Conservation (phyloP, 108 stramenopile genomes). For the Pseudonitzschia multiseries region DNA sequence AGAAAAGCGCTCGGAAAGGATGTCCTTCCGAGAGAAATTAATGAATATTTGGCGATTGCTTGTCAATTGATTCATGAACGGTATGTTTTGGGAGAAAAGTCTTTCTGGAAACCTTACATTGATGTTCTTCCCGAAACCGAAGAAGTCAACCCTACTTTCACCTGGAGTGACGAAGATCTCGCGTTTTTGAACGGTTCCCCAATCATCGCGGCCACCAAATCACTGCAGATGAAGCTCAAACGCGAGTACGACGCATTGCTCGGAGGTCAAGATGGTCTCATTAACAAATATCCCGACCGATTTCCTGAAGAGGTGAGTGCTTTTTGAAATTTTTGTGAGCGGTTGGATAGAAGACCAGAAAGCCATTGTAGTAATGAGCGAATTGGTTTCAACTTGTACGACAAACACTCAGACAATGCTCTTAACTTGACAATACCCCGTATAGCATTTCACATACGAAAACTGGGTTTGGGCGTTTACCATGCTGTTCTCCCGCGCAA, state of each 20-base stretch:
- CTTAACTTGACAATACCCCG: not conserved
- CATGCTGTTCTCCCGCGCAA: constrained; percentile 90
- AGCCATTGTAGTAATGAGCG: too few species aligned
- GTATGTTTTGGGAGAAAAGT: constrained; percentile 67
- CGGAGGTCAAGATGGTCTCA: constrained; percentile 67
- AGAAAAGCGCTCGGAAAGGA: constrained; percentile 75
- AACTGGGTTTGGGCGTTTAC: constrained; percentile 96
- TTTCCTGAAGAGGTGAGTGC: constrained; percentile 64
- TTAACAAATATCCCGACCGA: constrained; percentile 63
- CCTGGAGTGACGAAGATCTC: constrained; percentile 93
- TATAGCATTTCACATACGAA: constrained; percentile 77
- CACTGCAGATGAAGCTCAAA: constrained; percentile 85
- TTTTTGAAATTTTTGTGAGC: not conserved
- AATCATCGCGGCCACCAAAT: constrained; percentile 82
- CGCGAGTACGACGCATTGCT: constrained; percentile 81
- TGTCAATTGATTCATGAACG: constrained; percentile 90
- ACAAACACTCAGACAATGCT: not conserved
- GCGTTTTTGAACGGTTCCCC: constrained; percentile 86
- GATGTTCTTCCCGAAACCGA: constrained; percentile 86
- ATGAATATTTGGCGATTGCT: constrained; percentile 95
- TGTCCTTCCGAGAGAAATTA: constrained; percentile 71
- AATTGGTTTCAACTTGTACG: too few species aligned
- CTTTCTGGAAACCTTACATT: constrained; percentile 84
- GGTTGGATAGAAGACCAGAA: too few species aligned
- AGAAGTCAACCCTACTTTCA: constrained; percentile 93